phyloP scores from a whole-genome alignment of 1,139 yeast species.

The Debaryomyces subglobosus region DNA sequence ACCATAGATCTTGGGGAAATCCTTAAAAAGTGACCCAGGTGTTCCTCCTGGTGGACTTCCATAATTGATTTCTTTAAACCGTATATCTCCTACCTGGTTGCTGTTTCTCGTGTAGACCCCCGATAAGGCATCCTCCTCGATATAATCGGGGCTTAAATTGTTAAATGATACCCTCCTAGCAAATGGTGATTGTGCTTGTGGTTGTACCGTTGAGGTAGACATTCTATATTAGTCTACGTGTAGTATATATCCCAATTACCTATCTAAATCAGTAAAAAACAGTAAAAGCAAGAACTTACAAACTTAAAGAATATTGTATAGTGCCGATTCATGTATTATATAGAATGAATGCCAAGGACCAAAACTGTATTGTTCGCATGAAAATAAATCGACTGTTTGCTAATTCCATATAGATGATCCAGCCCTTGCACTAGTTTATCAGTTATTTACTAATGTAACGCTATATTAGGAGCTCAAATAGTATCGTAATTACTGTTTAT shows the following conservation, averaged over 20 bases:
- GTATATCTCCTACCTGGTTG: background rate
- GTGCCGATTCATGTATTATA: background rate
- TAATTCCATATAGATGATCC: background rate
- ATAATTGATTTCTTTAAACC: conserved; percentile 15
- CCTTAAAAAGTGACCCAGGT: conserved; percentile 11
- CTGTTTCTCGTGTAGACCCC: background rate
- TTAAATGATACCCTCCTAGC: conserved; percentile 50
- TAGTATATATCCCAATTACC: background rate
- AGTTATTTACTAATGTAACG: background rate
- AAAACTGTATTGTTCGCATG: conserved; percentile 1
- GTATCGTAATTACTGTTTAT: background rate
- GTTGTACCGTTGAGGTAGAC: conserved; percentile 3
- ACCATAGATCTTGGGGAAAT: conserved; percentile 13
- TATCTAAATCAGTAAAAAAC: background rate
- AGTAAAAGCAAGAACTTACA: background rate
- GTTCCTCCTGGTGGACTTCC: conserved; percentile 18
- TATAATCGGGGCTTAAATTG: conserved; percentile 38
- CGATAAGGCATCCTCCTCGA: conserved; percentile 9
- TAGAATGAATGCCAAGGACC: background rate
- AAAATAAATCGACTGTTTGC: background rate
- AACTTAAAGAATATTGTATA: background rate
- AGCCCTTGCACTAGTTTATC: background rate
- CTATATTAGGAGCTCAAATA: background rate
- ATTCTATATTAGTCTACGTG: background rate
- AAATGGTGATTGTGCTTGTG: conserved; percentile 13